These are phyloP conservation scores for Xerocomellus dryophilus DNA, from an alignment of 768 basidiomycete species.

Conservation along the genomic window DNA sequence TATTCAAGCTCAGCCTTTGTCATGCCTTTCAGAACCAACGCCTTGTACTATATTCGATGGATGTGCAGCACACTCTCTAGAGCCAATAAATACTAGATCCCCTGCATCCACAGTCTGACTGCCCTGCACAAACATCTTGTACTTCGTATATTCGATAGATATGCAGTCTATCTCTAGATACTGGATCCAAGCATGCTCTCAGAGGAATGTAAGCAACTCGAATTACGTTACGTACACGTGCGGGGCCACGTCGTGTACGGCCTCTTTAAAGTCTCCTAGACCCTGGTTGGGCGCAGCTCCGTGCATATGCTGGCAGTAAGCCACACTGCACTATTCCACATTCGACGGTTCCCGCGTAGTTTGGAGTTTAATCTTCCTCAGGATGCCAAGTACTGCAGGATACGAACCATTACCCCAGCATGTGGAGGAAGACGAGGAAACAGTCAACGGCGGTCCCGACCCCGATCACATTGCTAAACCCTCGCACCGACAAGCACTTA, in stretches of 20 bases:
- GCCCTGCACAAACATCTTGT: background rate
- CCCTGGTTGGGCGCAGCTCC: background rate
- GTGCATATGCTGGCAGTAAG: slow-evolving; percentile 14
- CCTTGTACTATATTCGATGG: background rate
- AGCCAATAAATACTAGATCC: too few relatives aligned
- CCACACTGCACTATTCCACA: slow-evolving; percentile 16
- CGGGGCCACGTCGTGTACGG: background rate
- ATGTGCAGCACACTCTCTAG: background rate
- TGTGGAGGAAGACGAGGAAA: slow-evolving; percentile 39
- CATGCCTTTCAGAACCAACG: background rate
- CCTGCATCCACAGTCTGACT: too few relatives aligned
- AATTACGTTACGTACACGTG: slow-evolving; percentile 12
- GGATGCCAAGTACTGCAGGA: slow-evolving; percentile 44
- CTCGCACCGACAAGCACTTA: slow-evolving; percentile 26
- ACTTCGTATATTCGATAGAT: background rate
- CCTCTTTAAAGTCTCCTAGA: slow-evolving; percentile 9
- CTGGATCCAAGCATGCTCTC: too few relatives aligned
- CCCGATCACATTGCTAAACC: slow-evolving; percentile 24
- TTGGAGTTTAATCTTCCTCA: slow-evolving; percentile 1
- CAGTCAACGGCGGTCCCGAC: slow-evolving; percentile 32
- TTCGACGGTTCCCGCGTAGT: slow-evolving; percentile 1
- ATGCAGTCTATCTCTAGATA: background rate
- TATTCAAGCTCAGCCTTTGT: background rate
- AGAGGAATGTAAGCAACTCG: too few relatives aligned
- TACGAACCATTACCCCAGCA: slow-evolving; percentile 47